These are phyloP conservation scores for Calonectria henricotiae DNA, from an alignment of 2,329 filamentous ascomycete species.

Conservation along the genomic window DNA sequence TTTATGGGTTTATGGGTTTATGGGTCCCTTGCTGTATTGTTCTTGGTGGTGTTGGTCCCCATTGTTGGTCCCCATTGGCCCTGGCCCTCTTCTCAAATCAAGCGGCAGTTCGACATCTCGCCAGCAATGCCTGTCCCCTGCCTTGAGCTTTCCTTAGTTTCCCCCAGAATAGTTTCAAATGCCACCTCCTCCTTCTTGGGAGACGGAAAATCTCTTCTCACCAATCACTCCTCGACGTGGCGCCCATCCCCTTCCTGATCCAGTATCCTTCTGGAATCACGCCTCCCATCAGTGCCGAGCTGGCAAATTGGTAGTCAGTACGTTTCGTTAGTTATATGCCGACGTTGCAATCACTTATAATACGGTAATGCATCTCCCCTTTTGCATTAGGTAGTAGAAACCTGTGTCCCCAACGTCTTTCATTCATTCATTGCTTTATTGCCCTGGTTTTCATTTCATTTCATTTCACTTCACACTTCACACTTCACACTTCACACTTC, in stretches of 20 bases:
- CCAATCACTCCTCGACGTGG: conserved; percentile 23
- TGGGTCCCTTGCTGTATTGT: too few species aligned
- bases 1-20: too few species aligned
- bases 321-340: neutral
- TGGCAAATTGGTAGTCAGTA: too few species aligned
- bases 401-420: neutral
- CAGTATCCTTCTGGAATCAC: neutral
- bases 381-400: neutral
- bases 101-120: neutral
- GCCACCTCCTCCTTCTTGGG: neutral
- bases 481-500: too few species aligned
- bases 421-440: neutral
- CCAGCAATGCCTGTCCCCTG: conserved; percentile 2
- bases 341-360: conserved; percentile 8
- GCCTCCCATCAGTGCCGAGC: neutral
- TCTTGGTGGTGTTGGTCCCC: too few species aligned
- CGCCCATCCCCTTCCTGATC: neutral
- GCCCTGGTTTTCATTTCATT: neutral
- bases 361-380: neutral
- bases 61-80: too few species aligned
- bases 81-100: neutral
- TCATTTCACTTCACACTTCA: neutral
- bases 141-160: conserved; percentile 31
- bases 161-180: conserved; percentile 24
- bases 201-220: conserved; percentile 26